Evolutionary conservation across 2,329 filamentous ascomycete genomes (phyloP), one percentile per base, ranked within the genome.

Genomic region (Alternaria infectoria): DNA sequence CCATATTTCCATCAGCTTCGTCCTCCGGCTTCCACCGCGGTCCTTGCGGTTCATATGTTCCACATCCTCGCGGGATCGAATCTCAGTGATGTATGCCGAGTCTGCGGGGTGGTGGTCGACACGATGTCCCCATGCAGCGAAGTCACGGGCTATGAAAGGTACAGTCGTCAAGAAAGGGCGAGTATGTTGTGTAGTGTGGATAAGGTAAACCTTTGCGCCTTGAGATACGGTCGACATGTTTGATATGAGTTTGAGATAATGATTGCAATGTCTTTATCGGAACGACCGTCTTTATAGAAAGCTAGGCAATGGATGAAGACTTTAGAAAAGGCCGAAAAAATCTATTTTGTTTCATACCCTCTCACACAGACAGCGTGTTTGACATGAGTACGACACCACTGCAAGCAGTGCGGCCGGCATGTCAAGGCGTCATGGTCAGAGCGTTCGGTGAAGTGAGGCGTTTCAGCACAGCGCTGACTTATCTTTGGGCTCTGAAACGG

Each of bases 1-100:
- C 69, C 66, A 72, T 15, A 72, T 61, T 40, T 66, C 68, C 61
- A 69, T 69, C 13, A 72, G 7, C 25, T 64, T 61, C 3, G 59
- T 54, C 32, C 64, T 55, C n/a, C 58, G 59, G 32, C 60, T 62
- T 19, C 25, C 43, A n/a, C 57, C 56, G 17, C 60, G 54, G 17
- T 43, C 54, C 17, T 25, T 61, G 40, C 44, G 60, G 10, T 59
- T 57, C 28, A 40, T 47, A 3, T 67, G 62, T 26, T 52, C 25
- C 5, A 25, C 32, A 6, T 56, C 54, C 36, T 72, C 68, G 11
- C 64, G 65, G 6, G 28, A 17, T 13, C 57, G 61, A 5, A 72
- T 45, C n/a, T 69, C 66, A 12, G 21, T 52, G 28, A 70, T 67
- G 46, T 69, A 69, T 32, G 56, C 21, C 10, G 69, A 68, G 26